A percentile compares a stretch with the other conserved stretches of the same genome.
These are phyloP conservation scores for Nitzschia sp. DNA, from an alignment of 108 stramenopile species.

Conservation along the genomic window DNA sequence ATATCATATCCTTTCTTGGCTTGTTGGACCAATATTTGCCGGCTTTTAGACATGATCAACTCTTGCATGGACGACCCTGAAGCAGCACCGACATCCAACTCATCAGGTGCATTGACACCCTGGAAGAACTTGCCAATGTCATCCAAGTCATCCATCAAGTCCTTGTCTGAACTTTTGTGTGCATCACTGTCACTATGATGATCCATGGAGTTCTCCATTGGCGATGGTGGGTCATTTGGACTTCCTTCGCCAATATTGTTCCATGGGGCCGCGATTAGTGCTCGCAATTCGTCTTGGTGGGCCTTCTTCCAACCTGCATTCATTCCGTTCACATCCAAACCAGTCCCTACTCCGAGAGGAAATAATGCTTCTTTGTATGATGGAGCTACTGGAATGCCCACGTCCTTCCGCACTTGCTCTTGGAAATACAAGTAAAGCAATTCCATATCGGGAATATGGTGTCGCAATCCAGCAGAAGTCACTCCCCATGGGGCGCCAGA, in stretches of 20 bases:
- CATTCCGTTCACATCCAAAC: neutral
- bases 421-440: constrained; percentile 23
- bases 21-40: constrained; percentile 6
- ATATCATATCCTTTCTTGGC: constrained; percentile 3
- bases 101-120: constrained; percentile 76
- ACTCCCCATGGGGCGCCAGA: constrained; percentile 23
- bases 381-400: neutral
- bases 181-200: neutral
- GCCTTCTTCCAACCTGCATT: neutral
- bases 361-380: neutral
- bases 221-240: neutral
- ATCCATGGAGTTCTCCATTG: neutral
- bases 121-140: constrained; percentile 83
- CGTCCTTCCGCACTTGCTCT: neutral
- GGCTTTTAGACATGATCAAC: constrained; percentile 51
- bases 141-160: constrained; percentile 82
- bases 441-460: constrained; percentile 26
- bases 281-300: neutral
- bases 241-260: neutral
- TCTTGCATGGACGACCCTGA: constrained; percentile 80
- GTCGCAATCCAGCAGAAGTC: neutral
- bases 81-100: constrained; percentile 76
- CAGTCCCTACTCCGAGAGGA: constrained; percentile 8
- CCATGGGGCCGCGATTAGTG: neutral
- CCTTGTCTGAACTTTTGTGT: constrained; percentile 3